Conservation (phyloP, 192 early-diverging fungal genomes). For the Backusella circina region DNA sequence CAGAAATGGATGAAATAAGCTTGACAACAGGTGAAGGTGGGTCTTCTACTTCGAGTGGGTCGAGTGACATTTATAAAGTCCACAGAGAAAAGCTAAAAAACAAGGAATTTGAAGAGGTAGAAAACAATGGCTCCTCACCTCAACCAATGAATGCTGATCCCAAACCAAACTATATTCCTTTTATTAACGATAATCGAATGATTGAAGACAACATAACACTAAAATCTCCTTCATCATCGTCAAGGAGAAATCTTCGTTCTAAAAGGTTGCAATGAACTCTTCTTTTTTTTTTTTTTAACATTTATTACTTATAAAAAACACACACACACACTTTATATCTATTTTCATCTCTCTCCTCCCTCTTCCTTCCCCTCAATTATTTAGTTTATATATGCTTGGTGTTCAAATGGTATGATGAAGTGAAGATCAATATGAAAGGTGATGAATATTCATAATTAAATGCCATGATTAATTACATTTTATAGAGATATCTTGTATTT, state of each 20-base stretch:
- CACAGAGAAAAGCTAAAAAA: neutral
- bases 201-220: neutral
- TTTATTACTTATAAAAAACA: neutral
- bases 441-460: neutral
- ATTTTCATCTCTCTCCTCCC: neutral
- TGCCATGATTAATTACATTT: neutral
- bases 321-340: neutral
- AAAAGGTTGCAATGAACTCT: neutral
- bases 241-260: neutral
- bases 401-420: neutral
- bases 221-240: neutral
- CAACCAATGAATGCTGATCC: neutral
- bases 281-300: neutral
- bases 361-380: neutral
- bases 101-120: neutral
- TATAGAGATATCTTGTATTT: neutral
- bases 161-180: neutral
- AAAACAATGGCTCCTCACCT: neutral
- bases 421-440: neutral
- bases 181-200: neutral
- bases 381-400: neutral
- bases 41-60: constrained; percentile 2
- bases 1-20: neutral
- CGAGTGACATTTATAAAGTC: neutral
- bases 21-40: neutral